These are phyloP conservation scores for Salix viminalis DNA, from an alignment of 345 rosid species.

Conservation along the genomic window DNA sequence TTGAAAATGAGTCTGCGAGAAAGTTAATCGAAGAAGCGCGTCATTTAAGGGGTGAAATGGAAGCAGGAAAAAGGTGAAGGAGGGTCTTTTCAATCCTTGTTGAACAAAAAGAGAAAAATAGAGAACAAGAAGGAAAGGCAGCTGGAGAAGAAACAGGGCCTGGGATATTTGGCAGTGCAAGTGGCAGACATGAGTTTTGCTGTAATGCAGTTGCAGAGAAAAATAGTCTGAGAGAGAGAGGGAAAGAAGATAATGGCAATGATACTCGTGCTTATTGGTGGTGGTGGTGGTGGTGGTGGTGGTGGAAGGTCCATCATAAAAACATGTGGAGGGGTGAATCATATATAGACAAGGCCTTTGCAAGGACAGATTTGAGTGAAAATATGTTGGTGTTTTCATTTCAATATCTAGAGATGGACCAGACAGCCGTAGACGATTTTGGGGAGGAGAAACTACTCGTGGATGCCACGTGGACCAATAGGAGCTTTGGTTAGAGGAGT, in stretches of 20 bases:
- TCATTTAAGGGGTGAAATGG: slow-evolving; percentile 27
- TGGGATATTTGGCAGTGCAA: slow-evolving; percentile 24
- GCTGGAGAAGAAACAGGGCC: slow-evolving; percentile 15
- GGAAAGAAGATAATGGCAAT: slow-evolving; percentile 10
- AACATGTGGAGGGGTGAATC: slow-evolving; percentile 48
- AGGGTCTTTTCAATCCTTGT: slow-evolving; percentile 26
- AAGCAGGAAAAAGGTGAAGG: slow-evolving; percentile 24
- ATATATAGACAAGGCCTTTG: slow-evolving; percentile 41
- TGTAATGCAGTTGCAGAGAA: slow-evolving; percentile 37
- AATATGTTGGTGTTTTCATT: slow-evolving; percentile 46
- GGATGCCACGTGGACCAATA: slow-evolving; percentile 65
- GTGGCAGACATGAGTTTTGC: slow-evolving; percentile 65
- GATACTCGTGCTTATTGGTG: slow-evolving; percentile 6
- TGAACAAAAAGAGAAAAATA: slow-evolving; percentile 34
- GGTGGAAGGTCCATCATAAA: slow-evolving; percentile 59
- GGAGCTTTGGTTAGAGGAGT: slow-evolving; percentile 16
- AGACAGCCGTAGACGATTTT: slow-evolving; percentile 30
- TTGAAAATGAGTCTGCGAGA: slow-evolving; percentile 27
- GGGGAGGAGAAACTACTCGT: slow-evolving; percentile 20
- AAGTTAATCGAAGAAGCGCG: slow-evolving; percentile 35
- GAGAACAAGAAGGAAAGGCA: slow-evolving; percentile 20
- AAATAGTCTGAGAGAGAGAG: slow-evolving; percentile 16
- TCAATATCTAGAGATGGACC: slow-evolving; percentile 50
- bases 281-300: slow-evolving; percentile 33
- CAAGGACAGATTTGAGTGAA: slow-evolving; percentile 47